Evolutionary conservation across 2,329 filamentous ascomycete genomes (phyloP), one percentile per base, ranked within the genome.

Genomic region (Pseudogymnoascus sp.): DNA sequence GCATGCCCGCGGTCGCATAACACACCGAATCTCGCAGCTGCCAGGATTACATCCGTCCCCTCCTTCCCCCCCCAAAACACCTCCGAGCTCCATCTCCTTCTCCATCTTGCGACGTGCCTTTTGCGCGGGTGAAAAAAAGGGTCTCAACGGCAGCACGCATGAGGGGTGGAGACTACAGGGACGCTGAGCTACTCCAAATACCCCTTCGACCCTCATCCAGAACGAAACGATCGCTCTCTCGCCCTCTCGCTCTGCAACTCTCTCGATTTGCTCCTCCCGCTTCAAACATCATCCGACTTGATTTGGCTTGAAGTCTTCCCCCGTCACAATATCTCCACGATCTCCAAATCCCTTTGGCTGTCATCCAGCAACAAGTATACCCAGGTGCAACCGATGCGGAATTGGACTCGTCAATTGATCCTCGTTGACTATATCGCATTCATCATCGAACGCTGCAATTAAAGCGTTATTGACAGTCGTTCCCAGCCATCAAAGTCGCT

Each of bases 1-100:
- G 46, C 46, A 53, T 53, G 46, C 26, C 46, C 46, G 46, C 14
- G 46, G 46, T 53, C 24, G 46, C 46, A 53, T 53, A 53, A 16
- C 46, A 10, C n/a, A 24, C 24, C 24, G 2, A 53, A 53, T 26
- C 46, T 53, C 46, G 46, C 46, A 53, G 46, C 46, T 53, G n/a
- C 46, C 46, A 50, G 43, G 24, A 7, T 22, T 41, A 19, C 38
- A 22, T 19, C 16, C 19, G 4, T 16, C 26, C 46, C 14, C 46
- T 43, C 6, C 11, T 24, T 6, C 10, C 19, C 31, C 26, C 26
- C 41, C 22, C 22, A 14, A n/a, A 10, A 53, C 46, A 53, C 24
- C 6, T 12, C 28, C 24, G 43, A 50, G 22, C 24, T 50, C 22
- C 8, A 4, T 6, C 41, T 28, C 22, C 6, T 14, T 26, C 41